Evolutionary conservation across 345 rosid species (phyloP).

Genomic region (Physaria fendleri): DNA sequence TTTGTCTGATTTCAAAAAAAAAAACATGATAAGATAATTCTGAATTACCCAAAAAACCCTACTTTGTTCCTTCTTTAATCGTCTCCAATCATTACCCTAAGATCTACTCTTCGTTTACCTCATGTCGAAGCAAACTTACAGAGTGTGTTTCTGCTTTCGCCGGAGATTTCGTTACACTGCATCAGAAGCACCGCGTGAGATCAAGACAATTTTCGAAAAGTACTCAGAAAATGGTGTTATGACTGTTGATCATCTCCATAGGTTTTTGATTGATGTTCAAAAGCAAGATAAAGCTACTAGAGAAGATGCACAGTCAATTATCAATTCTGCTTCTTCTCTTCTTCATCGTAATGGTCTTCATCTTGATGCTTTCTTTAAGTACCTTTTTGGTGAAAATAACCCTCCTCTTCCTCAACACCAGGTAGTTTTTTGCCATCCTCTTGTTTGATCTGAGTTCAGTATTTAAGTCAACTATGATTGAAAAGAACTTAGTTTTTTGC

Average conservation of each 20-base stretch:
- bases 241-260: slow-evolving; percentile 42
- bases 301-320: slow-evolving; percentile 48
- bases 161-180: slow-evolving; percentile 48
- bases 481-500: background rate
- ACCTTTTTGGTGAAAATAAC: slow-evolving; percentile 47
- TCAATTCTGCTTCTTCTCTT: slow-evolving; percentile 30
- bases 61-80: background rate
- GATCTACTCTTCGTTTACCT: background rate
- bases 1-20: background rate
- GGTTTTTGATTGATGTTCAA: slow-evolving; percentile 56
- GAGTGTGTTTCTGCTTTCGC: slow-evolving; percentile 57
- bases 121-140: slow-evolving; percentile 48
- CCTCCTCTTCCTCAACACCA: slow-evolving; percentile 41
- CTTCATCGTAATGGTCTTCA: slow-evolving; percentile 47
- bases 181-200: slow-evolving; percentile 51
- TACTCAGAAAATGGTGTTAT: slow-evolving; percentile 57
- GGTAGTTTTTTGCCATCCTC: slow-evolving; percentile 25
- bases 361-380: slow-evolving; percentile 59
- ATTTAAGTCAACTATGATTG: background rate
- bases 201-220: slow-evolving; percentile 37
- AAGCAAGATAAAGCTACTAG: slow-evolving; percentile 37
- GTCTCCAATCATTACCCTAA: slow-evolving; percentile 5
- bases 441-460: background rate
- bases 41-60: slow-evolving; percentile 2
- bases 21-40: background rate